Evolutionary conservation across 192 early-diverging fungal genomes (phyloP).

Genomic region (Mortierella claussenii): DNA sequence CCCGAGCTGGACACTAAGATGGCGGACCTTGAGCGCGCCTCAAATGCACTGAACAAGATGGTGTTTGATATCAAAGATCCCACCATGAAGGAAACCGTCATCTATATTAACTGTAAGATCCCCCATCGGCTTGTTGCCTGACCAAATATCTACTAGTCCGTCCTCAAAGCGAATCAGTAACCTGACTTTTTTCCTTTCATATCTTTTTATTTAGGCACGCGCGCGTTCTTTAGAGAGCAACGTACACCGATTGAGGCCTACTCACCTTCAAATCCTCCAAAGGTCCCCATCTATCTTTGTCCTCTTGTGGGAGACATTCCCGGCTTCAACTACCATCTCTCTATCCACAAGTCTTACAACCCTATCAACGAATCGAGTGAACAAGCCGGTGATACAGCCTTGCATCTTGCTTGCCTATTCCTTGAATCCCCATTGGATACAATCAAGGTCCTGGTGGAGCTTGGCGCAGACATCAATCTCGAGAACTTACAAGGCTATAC

Average conservation of each 20-base stretch:
- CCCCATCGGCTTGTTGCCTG: too few relatives aligned
- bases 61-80: slow-evolving; percentile 40
- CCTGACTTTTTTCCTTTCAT: too few relatives aligned
- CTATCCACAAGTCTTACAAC: slow-evolving; percentile 17
- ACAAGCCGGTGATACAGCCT: slow-evolving; percentile 36
- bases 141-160: too few relatives aligned
- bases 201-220: too few relatives aligned
- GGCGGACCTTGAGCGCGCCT: slow-evolving; percentile 42
- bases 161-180: too few relatives aligned
- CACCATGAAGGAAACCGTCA: slow-evolving; percentile 39
- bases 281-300: slow-evolving; percentile 40
- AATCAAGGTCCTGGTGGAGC: slow-evolving; percentile 48
- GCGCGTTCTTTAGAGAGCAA: slow-evolving; percentile 25
- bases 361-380: slow-evolving; percentile 50
- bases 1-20: slow-evolving; percentile 37
- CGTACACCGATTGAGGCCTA: slow-evolving; percentile 16
- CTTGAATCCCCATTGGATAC: slow-evolving; percentile 43
- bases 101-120: slow-evolving; percentile 39
- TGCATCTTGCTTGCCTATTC: slow-evolving; percentile 43
- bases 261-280: slow-evolving; percentile 22
- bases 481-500: slow-evolving; percentile 51
- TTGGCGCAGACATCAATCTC: slow-evolving; percentile 49
- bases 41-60: slow-evolving; percentile 42
- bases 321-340: slow-evolving; percentile 32
- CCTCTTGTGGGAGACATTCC: slow-evolving; percentile 40